A percentile compares a stretch with the other conserved stretches of the same genome.
Evolutionary conservation across 371 early-diverging fungal species (phyloP).

Genomic region (Chytridium lagenaria): DNA sequence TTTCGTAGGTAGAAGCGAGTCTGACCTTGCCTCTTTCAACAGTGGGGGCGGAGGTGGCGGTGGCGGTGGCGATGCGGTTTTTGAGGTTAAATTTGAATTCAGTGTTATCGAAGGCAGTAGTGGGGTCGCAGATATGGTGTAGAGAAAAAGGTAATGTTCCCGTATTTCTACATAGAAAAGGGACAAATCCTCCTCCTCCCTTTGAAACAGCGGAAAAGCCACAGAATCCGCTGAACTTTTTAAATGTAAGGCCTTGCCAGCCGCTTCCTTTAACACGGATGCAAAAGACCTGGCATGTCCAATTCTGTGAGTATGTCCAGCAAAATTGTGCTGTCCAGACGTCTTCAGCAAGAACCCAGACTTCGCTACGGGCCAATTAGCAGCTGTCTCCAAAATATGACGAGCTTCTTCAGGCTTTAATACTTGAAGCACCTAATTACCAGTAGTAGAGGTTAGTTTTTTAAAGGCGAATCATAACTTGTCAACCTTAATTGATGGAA

Average conservation of each 20-base stretch:
- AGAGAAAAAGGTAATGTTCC: slow-evolving; percentile 50
- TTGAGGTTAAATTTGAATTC: neutral
- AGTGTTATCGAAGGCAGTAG: neutral
- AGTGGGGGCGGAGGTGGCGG: no score
- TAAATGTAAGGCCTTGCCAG: neutral
- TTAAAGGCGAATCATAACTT: no score
- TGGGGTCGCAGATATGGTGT: slow-evolving; percentile 22
- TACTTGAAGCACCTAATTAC: no score
- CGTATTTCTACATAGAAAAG: slow-evolving; percentile 48
- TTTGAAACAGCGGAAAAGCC: neutral
- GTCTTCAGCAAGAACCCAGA: neutral
- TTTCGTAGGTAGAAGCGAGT: neutral
- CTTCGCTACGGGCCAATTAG: neutral
- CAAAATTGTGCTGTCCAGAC: neutral
- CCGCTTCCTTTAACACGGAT: neutral
- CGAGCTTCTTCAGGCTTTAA: neutral
- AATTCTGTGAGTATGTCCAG: neutral
- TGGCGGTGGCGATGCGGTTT: slow-evolving; percentile 7
- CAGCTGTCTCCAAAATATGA: neutral
- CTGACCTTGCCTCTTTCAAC: no score
- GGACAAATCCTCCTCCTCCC: slow-evolving; percentile 45
- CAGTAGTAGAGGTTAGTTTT: no score
- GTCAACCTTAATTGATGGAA: no score
- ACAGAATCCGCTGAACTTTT: neutral
- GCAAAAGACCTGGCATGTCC: neutral